Evolutionary conservation across 768 basidiomycete genomes (phyloP).

Genomic region (Galerina marginata): DNA sequence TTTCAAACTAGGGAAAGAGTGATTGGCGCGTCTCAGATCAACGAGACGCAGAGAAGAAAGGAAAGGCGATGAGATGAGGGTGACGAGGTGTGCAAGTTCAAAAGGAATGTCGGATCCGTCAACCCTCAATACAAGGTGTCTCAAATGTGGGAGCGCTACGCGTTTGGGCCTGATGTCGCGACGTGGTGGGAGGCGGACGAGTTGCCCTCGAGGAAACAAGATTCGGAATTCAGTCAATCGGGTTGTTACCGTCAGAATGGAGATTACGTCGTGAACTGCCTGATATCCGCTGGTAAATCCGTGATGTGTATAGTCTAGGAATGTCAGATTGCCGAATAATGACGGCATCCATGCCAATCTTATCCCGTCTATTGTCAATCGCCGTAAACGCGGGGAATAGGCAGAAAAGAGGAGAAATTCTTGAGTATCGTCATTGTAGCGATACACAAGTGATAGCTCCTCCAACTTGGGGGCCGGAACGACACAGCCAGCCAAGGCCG

Average conservation of each 20-base stretch:
- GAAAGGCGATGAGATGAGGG: constrained; percentile 52
- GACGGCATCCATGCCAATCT: constrained; percentile 66
- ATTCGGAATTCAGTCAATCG: constrained; percentile 59
- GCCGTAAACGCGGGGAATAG: constrained; percentile 58
- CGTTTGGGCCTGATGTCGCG: constrained; percentile 33
- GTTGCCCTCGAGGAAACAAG: constrained; percentile 51
- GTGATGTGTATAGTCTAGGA: constrained; percentile 75
- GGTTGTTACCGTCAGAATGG: constrained; percentile 60
- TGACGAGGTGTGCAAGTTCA: constrained; percentile 59
- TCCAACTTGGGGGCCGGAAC: constrained; percentile 47
- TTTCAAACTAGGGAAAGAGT: constrained; percentile 49
- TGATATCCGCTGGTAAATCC: constrained; percentile 64
- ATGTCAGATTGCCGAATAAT: constrained; percentile 64
- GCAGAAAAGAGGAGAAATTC: constrained; percentile 70
- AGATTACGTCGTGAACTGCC: constrained; percentile 61
- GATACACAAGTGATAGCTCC: constrained; percentile 62
- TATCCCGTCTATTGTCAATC: constrained; percentile 66
- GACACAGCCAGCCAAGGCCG: constrained; percentile 62
- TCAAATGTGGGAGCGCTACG: constrained; percentile 52
- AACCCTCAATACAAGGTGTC: constrained; percentile 52
- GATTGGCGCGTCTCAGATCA: constrained; percentile 43
- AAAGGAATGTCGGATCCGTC: constrained; percentile 63
- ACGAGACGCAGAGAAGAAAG: constrained; percentile 53
- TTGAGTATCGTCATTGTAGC: constrained; percentile 71
- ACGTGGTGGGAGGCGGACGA: constrained; percentile 29